Base-by-base conservation (phyloP, 2,329 filamentous ascomycete genomes). In the Thielaviopsis musarum region DNA sequence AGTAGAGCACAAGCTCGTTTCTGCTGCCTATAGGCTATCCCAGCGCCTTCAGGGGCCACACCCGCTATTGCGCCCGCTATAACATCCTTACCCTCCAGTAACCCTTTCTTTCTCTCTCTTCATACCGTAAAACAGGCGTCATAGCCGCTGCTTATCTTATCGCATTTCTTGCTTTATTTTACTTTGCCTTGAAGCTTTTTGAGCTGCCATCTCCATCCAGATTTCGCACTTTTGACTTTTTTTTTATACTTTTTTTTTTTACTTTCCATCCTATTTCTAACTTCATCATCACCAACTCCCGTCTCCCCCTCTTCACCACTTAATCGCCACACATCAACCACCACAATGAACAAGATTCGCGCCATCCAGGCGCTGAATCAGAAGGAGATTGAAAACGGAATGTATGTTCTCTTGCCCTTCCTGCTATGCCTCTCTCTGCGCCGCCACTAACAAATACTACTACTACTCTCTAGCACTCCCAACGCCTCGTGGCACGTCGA, bases 401-500 rank as follows among this genome's bases (percentile, higher is more conserved):
- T 90, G 83, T 86, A 70, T 70, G 84, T 77, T 34, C 2, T 21
- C 51, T 24, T 51, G 41, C 54, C 19, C 54, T n/a, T 60, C 58
- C 51, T 19, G 17, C 28, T 55, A 30, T 6, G 17, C 17, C 13
- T 1, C 6, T 13, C 51, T 53, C 56, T 28, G 41, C 52, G 21
- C 56, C 45, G 63, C 51, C 56, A 60, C 38, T n/a, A 26, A 54
- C 38, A 30, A n/a, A 48, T 55, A 24, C 52, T 38, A 5, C 19
- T 49, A 51, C 22, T 24, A 15, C 34, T 24, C 49, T 57, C 49
- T 66, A 91, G 89, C 65, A 79, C 85, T 2, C 85, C 91, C 51
- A 84, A 90, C 72, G 91, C 86, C 64, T 96, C 91, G 60, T 97
- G 91, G 91, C 91, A 97, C 70, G 85, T 86, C 70, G 94, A 98